These are phyloP conservation scores for Garcileccinum viscosum DNA, from an alignment of 1,284 basidiomycete species.

Conservation along the genomic window DNA sequence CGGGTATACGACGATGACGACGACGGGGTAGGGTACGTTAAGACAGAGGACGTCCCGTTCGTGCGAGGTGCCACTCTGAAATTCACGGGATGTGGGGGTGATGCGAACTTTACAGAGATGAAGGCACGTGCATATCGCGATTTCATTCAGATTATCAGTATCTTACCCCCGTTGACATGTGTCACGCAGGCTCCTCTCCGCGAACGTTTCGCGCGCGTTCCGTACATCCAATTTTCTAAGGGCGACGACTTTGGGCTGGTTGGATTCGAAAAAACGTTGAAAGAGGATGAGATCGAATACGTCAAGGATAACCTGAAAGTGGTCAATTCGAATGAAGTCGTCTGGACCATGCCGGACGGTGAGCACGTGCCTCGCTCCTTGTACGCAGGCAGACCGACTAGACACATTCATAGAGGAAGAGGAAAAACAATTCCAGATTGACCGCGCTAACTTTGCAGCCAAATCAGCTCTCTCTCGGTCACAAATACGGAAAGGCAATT, in stretches of 20 bases:
- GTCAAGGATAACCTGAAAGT: constrained; percentile 68
- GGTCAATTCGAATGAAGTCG: constrained; percentile 66
- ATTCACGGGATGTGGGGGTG: constrained; percentile 73
- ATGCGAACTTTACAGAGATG: constrained; percentile 72
- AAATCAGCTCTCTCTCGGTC: constrained; percentile 50
- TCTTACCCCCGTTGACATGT: constrained; percentile 5
- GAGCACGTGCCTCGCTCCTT: constrained; percentile 22
- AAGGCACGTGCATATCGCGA: constrained; percentile 54
- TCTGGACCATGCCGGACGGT: constrained; percentile 69
- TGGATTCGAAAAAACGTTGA: constrained; percentile 73
- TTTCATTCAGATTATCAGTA: not conserved
- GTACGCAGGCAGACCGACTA: not conserved
- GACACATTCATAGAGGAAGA: constrained; percentile 52
- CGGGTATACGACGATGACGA: constrained; percentile 67
- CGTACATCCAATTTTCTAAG: constrained; percentile 72
- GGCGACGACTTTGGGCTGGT: constrained; percentile 73
- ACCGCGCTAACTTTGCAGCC: constrained; percentile 72
- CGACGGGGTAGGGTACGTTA: constrained; percentile 65
- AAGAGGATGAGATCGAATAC: constrained; percentile 69
- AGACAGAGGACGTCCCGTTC: constrained; percentile 73
- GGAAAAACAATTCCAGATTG: constrained; percentile 73
- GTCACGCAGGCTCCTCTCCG: constrained; percentile 69
- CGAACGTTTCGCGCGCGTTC: constrained; percentile 77
- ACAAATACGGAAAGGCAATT: constrained; percentile 30
- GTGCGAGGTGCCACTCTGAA: constrained; percentile 77